phyloP scores from a whole-genome alignment of 179 eudicot genomes.

The Spergularia azorica region DNA sequence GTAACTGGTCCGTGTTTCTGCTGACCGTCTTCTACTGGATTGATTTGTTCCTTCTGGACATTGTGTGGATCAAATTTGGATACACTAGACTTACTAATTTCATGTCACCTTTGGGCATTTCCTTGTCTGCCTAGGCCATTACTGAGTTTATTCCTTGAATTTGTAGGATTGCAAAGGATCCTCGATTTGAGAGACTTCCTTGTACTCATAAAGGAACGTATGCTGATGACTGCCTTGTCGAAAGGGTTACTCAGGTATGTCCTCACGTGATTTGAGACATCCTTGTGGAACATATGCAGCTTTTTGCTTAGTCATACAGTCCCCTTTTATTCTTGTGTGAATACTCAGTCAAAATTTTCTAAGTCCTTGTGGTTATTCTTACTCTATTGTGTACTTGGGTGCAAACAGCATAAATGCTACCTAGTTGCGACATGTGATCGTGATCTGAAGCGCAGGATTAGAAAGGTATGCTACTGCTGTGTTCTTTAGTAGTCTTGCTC shows the following conservation, averaged over 20 bases:
- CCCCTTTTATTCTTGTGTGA: background rate
- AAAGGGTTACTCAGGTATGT: conserved; percentile 84
- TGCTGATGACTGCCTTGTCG: conserved; percentile 97
- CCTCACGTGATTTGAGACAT: too few species aligned
- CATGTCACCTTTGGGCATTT: background rate
- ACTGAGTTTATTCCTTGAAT: background rate
- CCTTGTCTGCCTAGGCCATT: background rate
- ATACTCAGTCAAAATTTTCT: background rate
- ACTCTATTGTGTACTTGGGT: conserved; percentile 23
- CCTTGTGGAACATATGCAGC: too few species aligned
- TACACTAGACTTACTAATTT: conserved; percentile 1
- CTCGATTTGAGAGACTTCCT: conserved; percentile 94
- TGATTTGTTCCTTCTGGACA: background rate
- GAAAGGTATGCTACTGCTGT: conserved; percentile 56
- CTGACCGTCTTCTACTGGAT: background rate
- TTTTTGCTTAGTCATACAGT: too few species aligned
- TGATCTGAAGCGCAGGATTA: conserved; percentile 91
- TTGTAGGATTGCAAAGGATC: conserved; percentile 93
- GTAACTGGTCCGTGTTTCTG: background rate
- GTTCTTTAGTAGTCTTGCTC: background rate
- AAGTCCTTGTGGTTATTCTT: background rate
- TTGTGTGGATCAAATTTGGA: background rate
- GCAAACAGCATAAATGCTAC: conserved; percentile 89
- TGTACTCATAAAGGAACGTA: conserved; percentile 94
- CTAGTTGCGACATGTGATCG: conserved; percentile 98